These are phyloP conservation scores for Penicillium corylophilum DNA, from an alignment of 2,329 filamentous ascomycete genomes.

Conservation along the genomic window DNA sequence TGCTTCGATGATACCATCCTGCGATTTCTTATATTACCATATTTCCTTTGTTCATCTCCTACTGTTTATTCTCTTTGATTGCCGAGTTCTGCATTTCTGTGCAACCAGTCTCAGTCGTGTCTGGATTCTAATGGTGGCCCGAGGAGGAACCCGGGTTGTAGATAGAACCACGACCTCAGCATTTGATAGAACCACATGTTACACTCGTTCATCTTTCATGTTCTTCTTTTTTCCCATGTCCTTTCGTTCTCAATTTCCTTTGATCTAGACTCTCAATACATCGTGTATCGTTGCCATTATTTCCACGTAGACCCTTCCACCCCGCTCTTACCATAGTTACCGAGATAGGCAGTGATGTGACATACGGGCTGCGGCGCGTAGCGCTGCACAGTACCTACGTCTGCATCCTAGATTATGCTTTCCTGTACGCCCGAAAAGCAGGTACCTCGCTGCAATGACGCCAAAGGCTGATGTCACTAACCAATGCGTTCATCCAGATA, in stretches of 20 bases:
- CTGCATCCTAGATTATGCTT: background rate
- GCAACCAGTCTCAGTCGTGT: background rate
- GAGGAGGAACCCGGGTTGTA: constrained; percentile 22
- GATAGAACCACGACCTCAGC: constrained; percentile 21
- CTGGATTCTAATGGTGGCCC: constrained; percentile 7
- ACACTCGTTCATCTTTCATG: background rate
- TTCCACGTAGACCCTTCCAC: constrained; percentile 6
- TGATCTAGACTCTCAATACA: background rate
- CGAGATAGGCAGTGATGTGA: constrained; percentile 7
- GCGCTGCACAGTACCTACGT: constrained; percentile 3
- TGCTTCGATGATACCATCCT: constrained; percentile 42
- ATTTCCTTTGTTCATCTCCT: constrained; percentile 6
- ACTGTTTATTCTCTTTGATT: constrained; percentile 4
- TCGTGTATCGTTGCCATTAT: background rate
- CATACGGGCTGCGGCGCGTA: constrained; percentile 2
- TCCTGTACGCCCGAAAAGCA: constrained; percentile 10
- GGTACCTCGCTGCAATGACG: constrained; percentile 11
- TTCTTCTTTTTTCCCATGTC: background rate
- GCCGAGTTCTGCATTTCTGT: background rate
- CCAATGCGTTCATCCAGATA: background rate
- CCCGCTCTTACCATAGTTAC: background rate
- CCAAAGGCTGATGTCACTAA: constrained; percentile 10
- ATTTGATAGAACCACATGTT: constrained; percentile 10
- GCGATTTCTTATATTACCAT: constrained; percentile 23
- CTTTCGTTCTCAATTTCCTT: no score